These are phyloP conservation scores for Coniochaeta pulveracea DNA, from an alignment of 2,329 filamentous ascomycete species.

Conservation along the genomic window DNA sequence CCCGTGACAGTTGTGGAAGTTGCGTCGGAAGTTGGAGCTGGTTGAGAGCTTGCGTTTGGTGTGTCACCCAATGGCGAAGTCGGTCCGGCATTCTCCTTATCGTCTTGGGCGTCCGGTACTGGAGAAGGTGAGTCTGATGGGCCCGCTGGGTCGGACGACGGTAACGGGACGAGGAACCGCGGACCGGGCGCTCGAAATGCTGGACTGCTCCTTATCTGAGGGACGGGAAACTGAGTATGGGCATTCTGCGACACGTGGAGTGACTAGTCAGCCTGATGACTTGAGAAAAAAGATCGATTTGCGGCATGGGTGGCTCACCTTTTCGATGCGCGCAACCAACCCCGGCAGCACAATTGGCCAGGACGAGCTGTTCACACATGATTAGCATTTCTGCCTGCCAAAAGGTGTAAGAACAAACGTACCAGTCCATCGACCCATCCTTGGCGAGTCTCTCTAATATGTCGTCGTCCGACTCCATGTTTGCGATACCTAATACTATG, in stretches of 20 bases:
- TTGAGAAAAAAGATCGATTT: constrained; percentile 8
- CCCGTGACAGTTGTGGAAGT: constrained; percentile 11
- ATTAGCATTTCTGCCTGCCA: neutral
- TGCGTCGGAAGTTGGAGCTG: constrained; percentile 21
- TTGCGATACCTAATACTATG: neutral
- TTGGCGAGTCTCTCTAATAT: constrained; percentile 35
- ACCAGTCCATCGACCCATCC: constrained; percentile 45
- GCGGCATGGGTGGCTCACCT: constrained; percentile 22
- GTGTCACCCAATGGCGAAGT: constrained; percentile 18
- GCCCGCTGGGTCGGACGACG: constrained; percentile 30
- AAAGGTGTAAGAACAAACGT: constrained; percentile 18
- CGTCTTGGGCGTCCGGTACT: constrained; percentile 37
- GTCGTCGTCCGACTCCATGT: constrained; percentile 41
- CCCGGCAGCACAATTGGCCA: constrained; percentile 59
- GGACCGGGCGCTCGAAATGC: constrained; percentile 26
- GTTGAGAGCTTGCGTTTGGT: constrained; percentile 25
- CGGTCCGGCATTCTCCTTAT: constrained; percentile 57
- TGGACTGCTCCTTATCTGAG: constrained; percentile 36
- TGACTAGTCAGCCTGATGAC: neutral
- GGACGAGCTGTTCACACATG: constrained; percentile 37
- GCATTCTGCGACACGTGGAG: constrained; percentile 46
- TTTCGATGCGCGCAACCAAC: constrained; percentile 58
- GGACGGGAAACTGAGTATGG: constrained; percentile 63
- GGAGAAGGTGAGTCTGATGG: constrained; percentile 27
- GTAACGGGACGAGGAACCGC: constrained; percentile 31